Conservation (phyloP, 257 asterid species). For the Gynochthodes officinalis region DNA sequence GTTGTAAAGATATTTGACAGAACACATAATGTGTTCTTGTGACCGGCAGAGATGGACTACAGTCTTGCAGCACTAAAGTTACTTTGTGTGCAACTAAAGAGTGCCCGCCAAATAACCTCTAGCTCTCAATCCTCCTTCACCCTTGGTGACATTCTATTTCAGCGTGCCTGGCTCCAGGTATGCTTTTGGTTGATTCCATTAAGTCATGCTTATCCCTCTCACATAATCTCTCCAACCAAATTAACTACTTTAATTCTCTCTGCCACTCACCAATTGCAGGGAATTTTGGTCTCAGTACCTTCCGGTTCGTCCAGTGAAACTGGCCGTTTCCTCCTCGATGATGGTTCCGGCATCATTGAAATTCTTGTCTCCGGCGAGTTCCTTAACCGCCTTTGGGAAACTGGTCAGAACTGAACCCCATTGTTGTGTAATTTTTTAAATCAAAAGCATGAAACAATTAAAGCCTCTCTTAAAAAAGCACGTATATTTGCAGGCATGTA, state of each 20-base stretch:
- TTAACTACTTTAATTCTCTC: background rate
- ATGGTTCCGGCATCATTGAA: conserved; percentile 70
- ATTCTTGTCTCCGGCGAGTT: conserved; percentile 40
- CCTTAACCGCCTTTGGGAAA: conserved; percentile 44
- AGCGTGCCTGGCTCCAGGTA: conserved; percentile 96
- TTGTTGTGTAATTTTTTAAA: background rate
- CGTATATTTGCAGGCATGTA: conserved; percentile 55
- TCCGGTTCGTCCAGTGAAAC: conserved; percentile 19
- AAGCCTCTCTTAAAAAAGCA: background rate
- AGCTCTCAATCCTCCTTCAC: conserved; percentile 42
- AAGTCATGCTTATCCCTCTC: background rate
- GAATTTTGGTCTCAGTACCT: conserved; percentile 53
- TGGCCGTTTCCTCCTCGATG: conserved; percentile 55
- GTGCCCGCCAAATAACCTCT: conserved; percentile 37
- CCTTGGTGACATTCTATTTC: conserved; percentile 82
- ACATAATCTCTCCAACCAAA: background rate
- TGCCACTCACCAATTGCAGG: conserved; percentile 36
- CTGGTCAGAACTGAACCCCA: conserved; percentile 32
- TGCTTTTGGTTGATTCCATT: background rate
- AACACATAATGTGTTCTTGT: background rate
- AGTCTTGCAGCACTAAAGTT: conserved; percentile 78
- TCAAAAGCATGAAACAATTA: background rate
- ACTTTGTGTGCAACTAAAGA: conserved; percentile 54
- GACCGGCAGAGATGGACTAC: conserved; percentile 52
- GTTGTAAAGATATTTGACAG: background rate